Evolutionary conservation across 495 filamentous ascomycete genomes (phyloP).

Genomic region (Aspergillus ostianus): DNA sequence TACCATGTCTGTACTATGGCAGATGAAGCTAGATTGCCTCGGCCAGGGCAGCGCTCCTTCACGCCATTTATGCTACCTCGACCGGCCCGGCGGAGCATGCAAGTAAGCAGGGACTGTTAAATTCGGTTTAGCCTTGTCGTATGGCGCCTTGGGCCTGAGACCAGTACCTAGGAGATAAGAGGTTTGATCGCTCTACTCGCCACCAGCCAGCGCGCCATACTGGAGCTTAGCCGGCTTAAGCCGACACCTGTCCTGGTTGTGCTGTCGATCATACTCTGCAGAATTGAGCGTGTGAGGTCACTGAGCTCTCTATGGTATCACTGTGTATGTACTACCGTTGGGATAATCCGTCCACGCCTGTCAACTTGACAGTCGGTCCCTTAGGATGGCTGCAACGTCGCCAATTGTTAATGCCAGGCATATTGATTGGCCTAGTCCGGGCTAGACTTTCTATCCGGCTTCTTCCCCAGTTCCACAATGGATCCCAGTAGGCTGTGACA

Average conservation of each 20-base stretch:
- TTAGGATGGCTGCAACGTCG: no score
- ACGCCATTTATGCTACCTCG: background rate
- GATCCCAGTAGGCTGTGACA: conserved; percentile 4
- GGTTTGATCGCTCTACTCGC: background rate
- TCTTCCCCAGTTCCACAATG: conserved; percentile 11
- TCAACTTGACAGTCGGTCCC: no score
- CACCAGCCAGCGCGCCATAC: background rate
- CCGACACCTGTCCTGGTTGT: background rate
- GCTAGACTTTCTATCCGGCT: background rate
- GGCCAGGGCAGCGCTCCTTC: background rate
- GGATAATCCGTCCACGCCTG: no score
- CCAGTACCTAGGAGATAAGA: background rate
- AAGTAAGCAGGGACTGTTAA: background rate
- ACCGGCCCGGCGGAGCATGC: background rate
- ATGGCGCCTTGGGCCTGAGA: background rate
- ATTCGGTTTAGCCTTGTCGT: background rate
- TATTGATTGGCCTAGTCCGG: background rate
- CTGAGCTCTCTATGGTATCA: background rate
- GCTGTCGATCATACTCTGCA: background rate
- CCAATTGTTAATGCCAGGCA: background rate
- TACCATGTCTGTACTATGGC: background rate
- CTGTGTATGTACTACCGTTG: no score
- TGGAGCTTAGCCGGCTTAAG: background rate
- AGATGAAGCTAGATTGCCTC: background rate
- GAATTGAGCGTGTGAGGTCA: background rate